These are phyloP conservation scores for Stromatinia cepivora DNA, from an alignment of 2,329 filamentous ascomycete species.

Conservation along the genomic window DNA sequence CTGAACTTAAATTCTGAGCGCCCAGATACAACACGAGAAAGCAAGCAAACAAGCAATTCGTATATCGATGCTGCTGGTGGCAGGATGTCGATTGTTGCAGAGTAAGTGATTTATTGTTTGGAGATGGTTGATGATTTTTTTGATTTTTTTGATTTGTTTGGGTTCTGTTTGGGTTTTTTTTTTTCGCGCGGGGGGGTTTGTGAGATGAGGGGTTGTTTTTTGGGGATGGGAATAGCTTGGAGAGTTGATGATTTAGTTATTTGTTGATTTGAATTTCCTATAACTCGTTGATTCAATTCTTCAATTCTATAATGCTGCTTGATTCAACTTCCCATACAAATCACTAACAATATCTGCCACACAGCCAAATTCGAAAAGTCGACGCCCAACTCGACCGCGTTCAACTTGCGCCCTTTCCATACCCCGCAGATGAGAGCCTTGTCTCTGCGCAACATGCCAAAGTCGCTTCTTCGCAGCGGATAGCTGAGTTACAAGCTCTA, in stretches of 20 bases:
- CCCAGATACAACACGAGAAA: background rate
- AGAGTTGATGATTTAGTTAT: background rate
- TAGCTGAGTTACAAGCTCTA: conserved; percentile 64
- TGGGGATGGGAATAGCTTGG: background rate
- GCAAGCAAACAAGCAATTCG: background rate
- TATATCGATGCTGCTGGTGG: conserved; percentile 25
- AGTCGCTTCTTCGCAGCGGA: conserved; percentile 50
- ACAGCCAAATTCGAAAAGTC: conserved; percentile 58
- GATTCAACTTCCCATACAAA: background rate
- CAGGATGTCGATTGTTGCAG: conserved; percentile 50
- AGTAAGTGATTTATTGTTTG: conserved; percentile 41
- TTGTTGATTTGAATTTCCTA: too few species aligned
- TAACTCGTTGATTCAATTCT: background rate
- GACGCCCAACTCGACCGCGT: conserved; percentile 67
- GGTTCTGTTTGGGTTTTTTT: background rate
- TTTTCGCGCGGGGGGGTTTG: background rate
- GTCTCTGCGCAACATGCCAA: conserved; percentile 31
- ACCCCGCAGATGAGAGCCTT: conserved; percentile 43
- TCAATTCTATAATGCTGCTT: background rate
- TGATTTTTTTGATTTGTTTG: background rate
- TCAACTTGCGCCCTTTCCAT: conserved; percentile 49
- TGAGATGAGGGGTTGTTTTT: background rate
- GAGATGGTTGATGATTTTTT: background rate
- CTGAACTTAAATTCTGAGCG: background rate
- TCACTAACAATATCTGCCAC: background rate